A percentile compares a stretch with the other conserved stretches of the same genome.
Conservation (phyloP, 257 asterid species). For the Salvia hispanica region DNA sequence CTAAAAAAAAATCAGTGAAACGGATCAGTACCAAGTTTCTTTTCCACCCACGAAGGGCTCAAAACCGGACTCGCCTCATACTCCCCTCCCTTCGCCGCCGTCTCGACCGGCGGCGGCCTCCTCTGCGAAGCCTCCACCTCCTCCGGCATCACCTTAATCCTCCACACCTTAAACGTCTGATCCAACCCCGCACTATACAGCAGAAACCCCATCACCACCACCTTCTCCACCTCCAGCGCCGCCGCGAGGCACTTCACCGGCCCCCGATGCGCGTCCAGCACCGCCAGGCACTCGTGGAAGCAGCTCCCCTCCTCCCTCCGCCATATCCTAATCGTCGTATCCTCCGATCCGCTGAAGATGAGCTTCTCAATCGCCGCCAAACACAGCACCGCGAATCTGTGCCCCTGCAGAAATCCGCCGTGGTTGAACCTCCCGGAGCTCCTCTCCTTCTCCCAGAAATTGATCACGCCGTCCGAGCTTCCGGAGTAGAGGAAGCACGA, state of each 20-base stretch:
- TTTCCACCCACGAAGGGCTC: slow-evolving; percentile 97
- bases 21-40: slow-evolving; percentile 51
- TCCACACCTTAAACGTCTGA: slow-evolving; percentile 89
- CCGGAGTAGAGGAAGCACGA: slow-evolving; percentile 84
- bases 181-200: slow-evolving; percentile 83
- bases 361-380: slow-evolving; percentile 70
- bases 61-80: slow-evolving; percentile 80
- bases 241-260: slow-evolving; percentile 85
- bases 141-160: slow-evolving; percentile 77
- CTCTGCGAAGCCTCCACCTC: slow-evolving; percentile 29
- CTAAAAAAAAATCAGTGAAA: slow-evolving; percentile 30
- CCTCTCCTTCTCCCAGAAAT: slow-evolving; percentile 91
- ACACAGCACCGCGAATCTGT: slow-evolving; percentile 73
- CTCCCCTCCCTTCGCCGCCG: slow-evolving; percentile 33
- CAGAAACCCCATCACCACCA: slow-evolving; percentile 70
- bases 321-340: slow-evolving; percentile 84
- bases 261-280: slow-evolving; percentile 81
- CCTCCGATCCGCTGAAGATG: slow-evolving; percentile 88
- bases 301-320: slow-evolving; percentile 85
- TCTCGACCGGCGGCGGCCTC: slow-evolving; percentile 8
- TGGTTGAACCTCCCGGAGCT: slow-evolving; percentile 73
- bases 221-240: slow-evolving; percentile 69
- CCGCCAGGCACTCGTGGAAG: slow-evolving; percentile 86
- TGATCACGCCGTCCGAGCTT: slow-evolving; percentile 81
- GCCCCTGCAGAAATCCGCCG: slow-evolving; percentile 87